Conservation (phyloP, 306 rosid genomes). For the Glycyrrhiza uralensis region DNA sequence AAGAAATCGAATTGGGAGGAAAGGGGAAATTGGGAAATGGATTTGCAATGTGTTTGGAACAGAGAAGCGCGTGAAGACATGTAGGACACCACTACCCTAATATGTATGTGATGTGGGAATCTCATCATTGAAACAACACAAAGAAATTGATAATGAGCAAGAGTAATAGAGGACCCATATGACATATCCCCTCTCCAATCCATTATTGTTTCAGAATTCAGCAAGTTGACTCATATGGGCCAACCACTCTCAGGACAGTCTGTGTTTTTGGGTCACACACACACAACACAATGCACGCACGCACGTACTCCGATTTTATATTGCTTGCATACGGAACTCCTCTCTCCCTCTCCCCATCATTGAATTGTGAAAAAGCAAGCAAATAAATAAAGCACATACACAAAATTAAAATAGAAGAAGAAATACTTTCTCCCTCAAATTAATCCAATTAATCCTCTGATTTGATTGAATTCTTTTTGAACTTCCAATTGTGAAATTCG, state of each 20-base stretch:
- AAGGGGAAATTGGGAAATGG: conserved; percentile 3
- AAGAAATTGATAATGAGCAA: conserved; percentile 24
- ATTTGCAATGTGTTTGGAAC: too few species aligned
- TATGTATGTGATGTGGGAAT: conserved; percentile 33
- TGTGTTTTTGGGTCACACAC: conserved; percentile 13
- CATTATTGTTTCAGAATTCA: conserved; percentile 45
- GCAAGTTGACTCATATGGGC: conserved; percentile 44
- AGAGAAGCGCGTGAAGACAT: conserved; percentile 23
- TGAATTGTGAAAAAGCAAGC: background rate
- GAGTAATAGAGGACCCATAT: conserved; percentile 39
- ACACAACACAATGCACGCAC: background rate
- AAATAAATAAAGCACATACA: conserved; percentile 1
- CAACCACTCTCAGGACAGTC: conserved; percentile 27
- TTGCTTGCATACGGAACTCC: conserved; percentile 29
- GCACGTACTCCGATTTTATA: background rate
- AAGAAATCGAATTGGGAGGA: background rate
- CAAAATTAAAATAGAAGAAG: background rate
- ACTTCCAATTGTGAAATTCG: background rate
- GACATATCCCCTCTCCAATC: conserved; percentile 9
- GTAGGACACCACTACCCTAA: conserved; percentile 43
- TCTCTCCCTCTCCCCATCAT: background rate
- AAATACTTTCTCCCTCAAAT: background rate
- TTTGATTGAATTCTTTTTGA: background rate
- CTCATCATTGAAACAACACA: conserved; percentile 51
- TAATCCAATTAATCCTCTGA: background rate